These are phyloP conservation scores for Aspergillus awamori DNA, from an alignment of 2,329 filamentous ascomycete genomes.

Conservation along the genomic window DNA sequence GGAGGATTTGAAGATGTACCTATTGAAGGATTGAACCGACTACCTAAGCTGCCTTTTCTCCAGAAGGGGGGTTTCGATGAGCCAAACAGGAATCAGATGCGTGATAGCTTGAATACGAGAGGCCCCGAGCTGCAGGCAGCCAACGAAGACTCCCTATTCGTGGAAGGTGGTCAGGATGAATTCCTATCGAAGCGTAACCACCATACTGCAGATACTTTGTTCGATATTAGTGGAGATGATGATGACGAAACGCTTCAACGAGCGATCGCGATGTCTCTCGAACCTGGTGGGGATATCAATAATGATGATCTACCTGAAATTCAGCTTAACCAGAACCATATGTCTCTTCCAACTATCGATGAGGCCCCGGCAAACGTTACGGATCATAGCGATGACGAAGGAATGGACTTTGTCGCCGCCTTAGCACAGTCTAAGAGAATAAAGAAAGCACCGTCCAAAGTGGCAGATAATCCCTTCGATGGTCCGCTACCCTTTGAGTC, in stretches of 20 bases:
- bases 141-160: conserved; percentile 57
- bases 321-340: conserved; percentile 49
- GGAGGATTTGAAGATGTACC: conserved; percentile 90
- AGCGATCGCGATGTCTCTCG: conserved; percentile 84
- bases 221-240: conserved; percentile 49
- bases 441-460: conserved; percentile 48
- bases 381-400: conserved; percentile 69
- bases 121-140: conserved; percentile 34
- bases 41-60: conserved; percentile 64
- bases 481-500: conserved; percentile 90
- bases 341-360: conserved; percentile 38
- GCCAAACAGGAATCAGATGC: conserved; percentile 35
- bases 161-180: conserved; percentile 51
- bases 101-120: neutral
- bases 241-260: conserved; percentile 76
- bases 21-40: conserved; percentile 82
- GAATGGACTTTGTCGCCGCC: conserved; percentile 74
- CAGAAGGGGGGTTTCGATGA: conserved; percentile 42
- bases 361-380: conserved; percentile 36
- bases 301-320: conserved; percentile 45
- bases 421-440: conserved; percentile 70
- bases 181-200: conserved; percentile 16
- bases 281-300: conserved; percentile 38
- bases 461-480: conserved; percentile 62
- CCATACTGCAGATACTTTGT: conserved; percentile 57